A percentile compares a stretch with the other conserved stretches of the same genome.
These are phyloP conservation scores for Mangifera indica DNA, from an alignment of 345 rosid genomes.

Conservation along the genomic window DNA sequence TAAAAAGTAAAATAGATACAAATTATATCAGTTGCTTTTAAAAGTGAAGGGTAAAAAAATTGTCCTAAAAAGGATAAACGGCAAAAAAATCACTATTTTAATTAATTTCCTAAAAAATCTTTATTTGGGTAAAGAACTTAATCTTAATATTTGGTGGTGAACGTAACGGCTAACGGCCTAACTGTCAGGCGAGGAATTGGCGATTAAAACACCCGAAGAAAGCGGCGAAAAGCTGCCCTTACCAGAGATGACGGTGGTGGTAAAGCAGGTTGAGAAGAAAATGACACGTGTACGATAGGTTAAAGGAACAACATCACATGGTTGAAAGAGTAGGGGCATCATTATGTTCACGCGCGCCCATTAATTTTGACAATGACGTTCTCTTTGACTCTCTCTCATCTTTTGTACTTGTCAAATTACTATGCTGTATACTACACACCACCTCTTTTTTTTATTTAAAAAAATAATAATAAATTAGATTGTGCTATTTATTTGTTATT, in stretches of 20 bases:
- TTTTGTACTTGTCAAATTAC: too few species aligned
- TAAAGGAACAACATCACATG: constrained; percentile 10
- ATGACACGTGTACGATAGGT: constrained; percentile 15
- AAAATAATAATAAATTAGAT: too few species aligned
- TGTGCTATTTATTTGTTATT: too few species aligned
- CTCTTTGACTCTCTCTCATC: not conserved
- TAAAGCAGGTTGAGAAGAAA: not conserved
- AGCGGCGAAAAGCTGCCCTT: constrained; percentile 17
- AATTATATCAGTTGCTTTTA: too few species aligned
- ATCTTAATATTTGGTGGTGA: too few species aligned
- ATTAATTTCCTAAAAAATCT: too few species aligned
- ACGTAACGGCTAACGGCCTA: constrained; percentile 21
- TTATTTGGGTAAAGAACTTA: too few species aligned
- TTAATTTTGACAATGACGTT: constrained; percentile 17
- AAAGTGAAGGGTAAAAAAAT: too few species aligned
- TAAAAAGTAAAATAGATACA: too few species aligned
- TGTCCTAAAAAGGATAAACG: too few species aligned
- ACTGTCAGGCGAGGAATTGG: constrained; percentile 26
- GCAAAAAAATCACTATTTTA: too few species aligned
- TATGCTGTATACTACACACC: too few species aligned
- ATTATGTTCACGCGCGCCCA: constrained; percentile 24
- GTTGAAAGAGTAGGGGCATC: not conserved
- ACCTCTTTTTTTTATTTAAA: not conserved
- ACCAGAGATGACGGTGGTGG: not conserved
- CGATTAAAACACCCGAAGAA: constrained; percentile 18